Evolutionary conservation across 139 green algal species (phyloP), one percentile per base, ranked within the genome.

Genomic region (Chlorella sp.): DNA sequence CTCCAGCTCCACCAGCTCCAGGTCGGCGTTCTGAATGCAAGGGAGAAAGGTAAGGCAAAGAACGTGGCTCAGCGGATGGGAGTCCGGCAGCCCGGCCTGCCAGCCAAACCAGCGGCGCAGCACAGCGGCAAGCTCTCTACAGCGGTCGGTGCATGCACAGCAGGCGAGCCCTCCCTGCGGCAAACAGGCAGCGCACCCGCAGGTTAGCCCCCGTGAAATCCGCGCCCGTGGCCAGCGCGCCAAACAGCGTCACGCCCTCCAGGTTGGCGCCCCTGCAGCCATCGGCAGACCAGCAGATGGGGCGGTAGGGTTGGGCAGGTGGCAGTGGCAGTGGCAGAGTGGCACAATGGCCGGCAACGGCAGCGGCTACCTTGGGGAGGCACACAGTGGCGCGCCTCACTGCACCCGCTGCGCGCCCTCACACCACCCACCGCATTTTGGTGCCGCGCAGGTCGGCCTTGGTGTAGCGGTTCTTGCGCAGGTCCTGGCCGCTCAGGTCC

Each of bases 181-280:
- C 44, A 55, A 7, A 11, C 44, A 4, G 51, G 51, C 44, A 60
- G 11, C 51, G 51, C 51, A 84, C 82, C 25, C 82, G 87, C 74
- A 98, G 86, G 79, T 95, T 91, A 30, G 95, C 91, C 2, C 93
- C 94, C 1, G 63, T 71, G 72, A 98, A 98, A 44, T 91, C 92
- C 56, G 95, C 89, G 38, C 86, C 82, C 57, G 94, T 89, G 75
- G 88, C 85, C 32, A 95, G 85, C 1, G 86, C 80, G 39, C 91
- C 92, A 90, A 95, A 96, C 57, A 95, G 60, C n/a, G 72, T 82
- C 17, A 81, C 85, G 0, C 87, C 85, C 64, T 82, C 74, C 64
- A 98, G 72, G 84, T 96, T 94, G 67, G 91, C 73, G 11, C 87
- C 82, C 30, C 83, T 78, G 39, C 76, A 56, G 36, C 12, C 51